Evolutionary conservation across 768 basidiomycete species (phyloP).

Genomic region (Termitomyces sp.): DNA sequence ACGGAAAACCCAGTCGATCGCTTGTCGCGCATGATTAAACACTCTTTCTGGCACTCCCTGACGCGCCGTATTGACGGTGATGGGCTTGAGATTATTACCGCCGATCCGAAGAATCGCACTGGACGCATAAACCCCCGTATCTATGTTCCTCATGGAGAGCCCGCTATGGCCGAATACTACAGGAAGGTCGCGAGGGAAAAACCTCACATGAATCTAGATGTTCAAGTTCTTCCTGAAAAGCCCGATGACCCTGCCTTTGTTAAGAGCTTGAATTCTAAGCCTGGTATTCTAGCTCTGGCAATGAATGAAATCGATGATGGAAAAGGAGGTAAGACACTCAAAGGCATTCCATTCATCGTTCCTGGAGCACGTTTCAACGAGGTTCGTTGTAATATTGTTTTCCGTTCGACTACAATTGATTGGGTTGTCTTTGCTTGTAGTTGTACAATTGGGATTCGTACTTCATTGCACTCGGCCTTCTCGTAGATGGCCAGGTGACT

Average conservation of each 20-base stretch:
- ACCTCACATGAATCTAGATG: slow-evolving; percentile 91
- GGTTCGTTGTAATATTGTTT: slow-evolving; percentile 36
- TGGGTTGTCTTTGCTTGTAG: slow-evolving; percentile 29
- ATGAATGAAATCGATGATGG: slow-evolving; percentile 89
- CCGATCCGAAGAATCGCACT: slow-evolving; percentile 96
- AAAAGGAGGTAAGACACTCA: slow-evolving; percentile 72
- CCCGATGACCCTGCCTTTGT: slow-evolving; percentile 87
- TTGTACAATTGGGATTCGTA: slow-evolving; percentile 96
- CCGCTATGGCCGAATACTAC: slow-evolving; percentile 95
- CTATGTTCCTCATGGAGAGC: slow-evolving; percentile 91
- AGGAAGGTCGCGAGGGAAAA: slow-evolving; percentile 84
- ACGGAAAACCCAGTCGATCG: slow-evolving; percentile 98
- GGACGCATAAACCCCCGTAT: slow-evolving; percentile 87
- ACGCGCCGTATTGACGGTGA: slow-evolving; percentile 97
- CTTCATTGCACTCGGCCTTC: slow-evolving; percentile 88
- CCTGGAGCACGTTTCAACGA: slow-evolving; percentile 94
- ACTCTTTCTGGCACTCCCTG: slow-evolving; percentile 97
- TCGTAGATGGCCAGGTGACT: slow-evolving; percentile 89
- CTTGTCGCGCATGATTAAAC: slow-evolving; percentile 93
- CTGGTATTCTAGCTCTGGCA: slow-evolving; percentile 89
- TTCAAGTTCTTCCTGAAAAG: slow-evolving; percentile 81
- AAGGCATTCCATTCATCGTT: slow-evolving; percentile 95
- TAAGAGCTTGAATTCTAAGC: slow-evolving; percentile 89
- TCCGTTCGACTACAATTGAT: slow-evolving; percentile 5
- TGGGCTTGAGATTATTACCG: slow-evolving; percentile 94